These are phyloP conservation scores for Kentomonas sorsogonicus DNA, from an alignment of 208 protist genomes.

Conservation along the genomic window DNA sequence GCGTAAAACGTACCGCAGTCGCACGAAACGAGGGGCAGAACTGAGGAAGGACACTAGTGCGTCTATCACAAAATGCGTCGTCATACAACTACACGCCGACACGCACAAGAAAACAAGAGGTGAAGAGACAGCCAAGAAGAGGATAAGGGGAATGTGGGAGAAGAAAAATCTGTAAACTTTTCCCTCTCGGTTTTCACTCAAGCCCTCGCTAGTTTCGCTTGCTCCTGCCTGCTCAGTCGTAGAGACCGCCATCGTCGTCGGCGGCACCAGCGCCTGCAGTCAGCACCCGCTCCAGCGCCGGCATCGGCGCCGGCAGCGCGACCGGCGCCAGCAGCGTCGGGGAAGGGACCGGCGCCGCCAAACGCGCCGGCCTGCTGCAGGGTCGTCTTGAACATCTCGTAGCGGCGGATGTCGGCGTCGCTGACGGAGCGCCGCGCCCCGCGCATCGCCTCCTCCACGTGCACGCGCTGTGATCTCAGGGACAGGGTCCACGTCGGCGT, in stretches of 20 bases:
- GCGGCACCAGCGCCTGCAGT: constrained; percentile 11
- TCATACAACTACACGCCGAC: too few species aligned
- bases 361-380: constrained; percentile 75
- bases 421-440: constrained; percentile 88
- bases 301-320: constrained; percentile 20
- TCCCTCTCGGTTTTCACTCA: not conserved
- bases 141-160: too few species aligned
- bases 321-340: constrained; percentile 13
- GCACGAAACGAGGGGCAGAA: too few species aligned
- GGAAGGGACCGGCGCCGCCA: constrained; percentile 22
- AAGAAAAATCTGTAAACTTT: constrained; percentile 15
- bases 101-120: too few species aligned
- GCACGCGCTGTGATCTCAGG: constrained; percentile 84
- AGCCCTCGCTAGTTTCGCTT: constrained; percentile 3
- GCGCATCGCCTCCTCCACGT: constrained; percentile 91
- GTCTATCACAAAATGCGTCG: too few species aligned
- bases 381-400: constrained; percentile 90
- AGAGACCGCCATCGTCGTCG: constrained; percentile 49
- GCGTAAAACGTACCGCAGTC: too few species aligned
- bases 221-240: constrained; percentile 23
- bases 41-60: too few species aligned
- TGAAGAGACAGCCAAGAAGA: too few species aligned
- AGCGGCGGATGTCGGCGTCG: constrained; percentile 88
- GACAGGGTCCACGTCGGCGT: constrained; percentile 82
- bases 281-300: constrained; percentile 14